phyloP scores from a whole-genome alignment of 768 basidiomycete species.

The Pleurotus ostreatus region DNA sequence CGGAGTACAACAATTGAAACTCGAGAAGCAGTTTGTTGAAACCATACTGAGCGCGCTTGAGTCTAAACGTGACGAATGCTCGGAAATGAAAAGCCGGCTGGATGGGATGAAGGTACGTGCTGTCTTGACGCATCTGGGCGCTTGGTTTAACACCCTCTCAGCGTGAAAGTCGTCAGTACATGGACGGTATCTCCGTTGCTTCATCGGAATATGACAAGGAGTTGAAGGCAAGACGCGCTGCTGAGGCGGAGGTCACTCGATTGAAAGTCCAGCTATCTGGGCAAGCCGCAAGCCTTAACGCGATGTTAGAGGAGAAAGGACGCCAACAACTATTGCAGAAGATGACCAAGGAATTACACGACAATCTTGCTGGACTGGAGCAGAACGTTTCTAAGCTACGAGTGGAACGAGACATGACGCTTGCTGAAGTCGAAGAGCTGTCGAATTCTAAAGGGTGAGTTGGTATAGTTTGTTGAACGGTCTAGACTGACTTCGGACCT shows the following conservation, averaged over 20 bases:
- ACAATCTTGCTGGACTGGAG: slow-evolving; percentile 75
- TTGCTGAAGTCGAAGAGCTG: slow-evolving; percentile 93
- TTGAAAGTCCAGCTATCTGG: slow-evolving; percentile 83
- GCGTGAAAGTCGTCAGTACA: slow-evolving; percentile 89
- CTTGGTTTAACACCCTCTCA: slow-evolving; percentile 25
- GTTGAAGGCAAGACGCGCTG: slow-evolving; percentile 80
- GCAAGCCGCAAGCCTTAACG: slow-evolving; percentile 81
- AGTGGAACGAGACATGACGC: slow-evolving; percentile 85
- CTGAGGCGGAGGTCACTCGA: slow-evolving; percentile 87
- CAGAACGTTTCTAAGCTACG: slow-evolving; percentile 82
- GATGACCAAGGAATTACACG: slow-evolving; percentile 71
- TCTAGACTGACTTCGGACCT: slow-evolving; percentile 10
- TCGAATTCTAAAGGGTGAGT: slow-evolving; percentile 68
- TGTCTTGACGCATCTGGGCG: background rate
- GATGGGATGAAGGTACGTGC: slow-evolving; percentile 80
- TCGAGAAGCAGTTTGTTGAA: slow-evolving; percentile 75
- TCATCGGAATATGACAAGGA: slow-evolving; percentile 94
- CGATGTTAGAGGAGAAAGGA: slow-evolving; percentile 77
- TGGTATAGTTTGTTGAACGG: background rate
- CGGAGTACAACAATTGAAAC: slow-evolving; percentile 54
- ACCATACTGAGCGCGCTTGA: slow-evolving; percentile 65
- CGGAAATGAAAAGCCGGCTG: slow-evolving; percentile 68
- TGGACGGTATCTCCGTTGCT: slow-evolving; percentile 88
- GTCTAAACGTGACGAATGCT: slow-evolving; percentile 53
- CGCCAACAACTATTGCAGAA: slow-evolving; percentile 78